Evolutionary conservation across 805 yeast genomes (phyloP), one percentile per base, ranked within the genome.

Genomic region (Grigorovia yakushimaensis): DNA sequence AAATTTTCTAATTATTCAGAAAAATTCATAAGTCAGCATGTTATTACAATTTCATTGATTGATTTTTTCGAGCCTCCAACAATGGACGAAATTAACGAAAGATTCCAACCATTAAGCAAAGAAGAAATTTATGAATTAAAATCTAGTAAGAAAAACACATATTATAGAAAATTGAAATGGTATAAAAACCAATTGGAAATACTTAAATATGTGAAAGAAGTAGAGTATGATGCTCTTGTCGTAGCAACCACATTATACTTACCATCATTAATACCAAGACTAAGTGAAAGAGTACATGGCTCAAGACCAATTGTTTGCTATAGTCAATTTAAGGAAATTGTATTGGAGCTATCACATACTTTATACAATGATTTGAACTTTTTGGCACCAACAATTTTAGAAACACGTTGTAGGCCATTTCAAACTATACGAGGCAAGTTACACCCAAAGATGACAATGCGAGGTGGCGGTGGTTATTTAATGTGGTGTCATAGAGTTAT

Each of bases 351-450:
- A 30, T 72, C 87, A 2, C 88, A 85, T 51, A 82, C 84, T 53
- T 70, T 89, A 41, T 72, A 77, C 53, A 68, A 69, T 24, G 94
- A 89, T 57, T 73, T 78, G 50, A 73, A 88, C 42, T 77, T 86
- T 9, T 70, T 93, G 55, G 91, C 93, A 0, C 95, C 97, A 5
- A 78, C 87, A 15, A 78, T 91, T 20, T 73, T 77, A 51, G 96
- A 89, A 64, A 78, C 94, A 1, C 73, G 86, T 51, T 93, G 84
- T 11, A 77, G 97, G 53, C 82, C 81, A 44, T 89, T 84, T 62
- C 99, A 93, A 69, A 88, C 97, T 3, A 79, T 91, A 24, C 87
- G 95, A 18, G 98, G 98, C 7, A 81, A 94, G 61, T 71, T 91
- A 58, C 99, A 93, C 64, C 99, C 99, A 0, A 61, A 82, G 50